Evolutionary conservation across 2,329 filamentous ascomycete genomes (phyloP).

Genomic region (Colletotrichum truncatum): DNA sequence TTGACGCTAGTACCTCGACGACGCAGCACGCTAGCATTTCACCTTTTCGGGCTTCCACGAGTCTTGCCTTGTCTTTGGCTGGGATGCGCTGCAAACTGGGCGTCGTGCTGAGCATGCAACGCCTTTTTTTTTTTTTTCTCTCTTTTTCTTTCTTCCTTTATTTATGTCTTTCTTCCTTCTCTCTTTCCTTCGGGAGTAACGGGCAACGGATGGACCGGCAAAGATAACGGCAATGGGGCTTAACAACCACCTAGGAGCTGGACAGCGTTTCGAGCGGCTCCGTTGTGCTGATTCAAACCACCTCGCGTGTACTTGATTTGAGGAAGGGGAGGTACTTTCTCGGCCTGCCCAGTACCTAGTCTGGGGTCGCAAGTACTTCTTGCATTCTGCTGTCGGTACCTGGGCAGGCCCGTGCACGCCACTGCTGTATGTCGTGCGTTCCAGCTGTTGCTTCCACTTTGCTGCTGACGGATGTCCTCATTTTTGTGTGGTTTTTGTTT

Average conservation of each 20-base stretch:
- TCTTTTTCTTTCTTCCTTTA: not conserved
- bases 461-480: not conserved
- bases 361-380: not conserved
- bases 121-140: conserved; percentile 6
- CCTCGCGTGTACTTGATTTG: not conserved
- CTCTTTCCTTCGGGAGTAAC: not conserved
- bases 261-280: not conserved
- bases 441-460: not conserved
- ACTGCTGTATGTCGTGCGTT: not conserved
- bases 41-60: not conserved
- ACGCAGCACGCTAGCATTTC: not conserved
- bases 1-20: not conserved
- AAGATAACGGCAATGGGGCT: not conserved
- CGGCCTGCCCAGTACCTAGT: not conserved
- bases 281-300: not conserved
- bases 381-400: not conserved
- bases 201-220: not conserved
- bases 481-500: too few relatives aligned
- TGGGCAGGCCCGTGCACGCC: not conserved
- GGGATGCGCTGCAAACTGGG: not conserved
- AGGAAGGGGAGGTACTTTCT: not conserved
- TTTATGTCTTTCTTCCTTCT: not conserved
- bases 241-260: not conserved
- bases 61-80: not conserved
- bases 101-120: not conserved